Conservation (phyloP, 345 rosid species). For the Turnera subulata region DNA sequence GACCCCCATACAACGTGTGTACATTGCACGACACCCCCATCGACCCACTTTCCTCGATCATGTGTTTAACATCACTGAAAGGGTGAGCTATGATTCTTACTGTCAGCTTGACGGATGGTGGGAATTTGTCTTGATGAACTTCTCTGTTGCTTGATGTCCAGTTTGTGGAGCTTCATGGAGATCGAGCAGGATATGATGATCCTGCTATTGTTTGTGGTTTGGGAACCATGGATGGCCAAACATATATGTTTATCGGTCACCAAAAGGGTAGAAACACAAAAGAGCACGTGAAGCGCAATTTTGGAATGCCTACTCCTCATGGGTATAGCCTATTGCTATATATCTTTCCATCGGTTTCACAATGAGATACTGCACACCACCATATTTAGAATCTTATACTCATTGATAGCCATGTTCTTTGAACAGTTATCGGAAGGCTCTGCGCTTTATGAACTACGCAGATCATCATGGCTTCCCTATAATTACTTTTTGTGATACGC, state of each 20-base stretch:
- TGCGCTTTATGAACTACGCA: slow-evolving; percentile 83
- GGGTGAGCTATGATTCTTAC: slow-evolving; percentile 37
- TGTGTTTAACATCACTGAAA: slow-evolving; percentile 79
- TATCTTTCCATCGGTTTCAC: background rate
- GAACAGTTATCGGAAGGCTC: slow-evolving; percentile 80
- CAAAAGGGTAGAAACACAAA: slow-evolving; percentile 99
- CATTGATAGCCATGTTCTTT: slow-evolving; percentile 11
- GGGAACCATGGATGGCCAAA: slow-evolving; percentile 82
- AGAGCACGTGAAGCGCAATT: slow-evolving; percentile 88
- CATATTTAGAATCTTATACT: slow-evolving; percentile 6
- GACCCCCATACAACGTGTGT: slow-evolving; percentile 89
- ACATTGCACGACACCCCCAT: slow-evolving; percentile 94
- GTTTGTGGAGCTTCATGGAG: slow-evolving; percentile 99
- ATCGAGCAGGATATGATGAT: slow-evolving; percentile 95
- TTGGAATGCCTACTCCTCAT: slow-evolving; percentile 99
- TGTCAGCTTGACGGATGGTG: slow-evolving; percentile 2
- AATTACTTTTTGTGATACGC: slow-evolving; percentile 76
- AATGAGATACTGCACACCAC: background rate
- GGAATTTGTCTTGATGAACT: slow-evolving; percentile 9
- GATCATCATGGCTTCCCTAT: slow-evolving; percentile 84
- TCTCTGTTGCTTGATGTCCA: slow-evolving; percentile 27
- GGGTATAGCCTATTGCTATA: slow-evolving; percentile 51
- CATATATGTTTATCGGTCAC: slow-evolving; percentile 94
- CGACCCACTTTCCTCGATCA: slow-evolving; percentile 98
- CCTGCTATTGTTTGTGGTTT: slow-evolving; percentile 96